phyloP scores from a whole-genome alignment of 306 rosid species.

The Carpinus fangiana region DNA sequence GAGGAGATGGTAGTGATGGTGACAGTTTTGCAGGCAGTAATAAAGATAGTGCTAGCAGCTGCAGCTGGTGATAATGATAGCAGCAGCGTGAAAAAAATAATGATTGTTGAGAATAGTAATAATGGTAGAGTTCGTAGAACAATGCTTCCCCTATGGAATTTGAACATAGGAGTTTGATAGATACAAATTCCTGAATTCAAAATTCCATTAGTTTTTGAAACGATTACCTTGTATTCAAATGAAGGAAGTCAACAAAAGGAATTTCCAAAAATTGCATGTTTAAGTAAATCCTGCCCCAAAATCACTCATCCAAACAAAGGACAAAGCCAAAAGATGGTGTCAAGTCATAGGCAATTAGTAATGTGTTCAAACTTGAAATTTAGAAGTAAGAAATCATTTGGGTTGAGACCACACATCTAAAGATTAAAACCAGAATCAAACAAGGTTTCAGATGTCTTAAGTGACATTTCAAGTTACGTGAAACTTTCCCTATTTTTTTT shows the following conservation, averaged over 20 bases:
- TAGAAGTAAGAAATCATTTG: neutral
- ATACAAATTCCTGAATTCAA: too few species aligned
- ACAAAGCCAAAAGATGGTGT: neutral
- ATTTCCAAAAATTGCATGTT: neutral
- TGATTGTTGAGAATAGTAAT: neutral
- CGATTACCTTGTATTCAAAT: neutral
- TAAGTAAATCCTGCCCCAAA: neutral
- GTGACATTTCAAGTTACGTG: neutral
- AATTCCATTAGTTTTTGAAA: neutral
- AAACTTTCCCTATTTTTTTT: conserved; percentile 10
- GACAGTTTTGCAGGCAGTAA: neutral
- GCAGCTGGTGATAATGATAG: neutral
- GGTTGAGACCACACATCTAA: neutral
- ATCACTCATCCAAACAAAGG: neutral
- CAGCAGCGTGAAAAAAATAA: neutral
- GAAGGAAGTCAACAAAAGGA: neutral
- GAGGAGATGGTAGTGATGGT: neutral
- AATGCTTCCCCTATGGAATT: neutral
- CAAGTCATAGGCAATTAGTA: neutral
- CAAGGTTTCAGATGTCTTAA: neutral
- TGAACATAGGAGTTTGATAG: neutral
- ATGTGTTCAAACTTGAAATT: neutral
- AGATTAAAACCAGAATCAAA: neutral
- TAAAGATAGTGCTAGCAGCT: neutral
- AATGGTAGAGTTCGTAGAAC: neutral